phyloP scores from a whole-genome alignment of 2,329 filamentous ascomycete genomes.

The Beauveria medogensis region DNA sequence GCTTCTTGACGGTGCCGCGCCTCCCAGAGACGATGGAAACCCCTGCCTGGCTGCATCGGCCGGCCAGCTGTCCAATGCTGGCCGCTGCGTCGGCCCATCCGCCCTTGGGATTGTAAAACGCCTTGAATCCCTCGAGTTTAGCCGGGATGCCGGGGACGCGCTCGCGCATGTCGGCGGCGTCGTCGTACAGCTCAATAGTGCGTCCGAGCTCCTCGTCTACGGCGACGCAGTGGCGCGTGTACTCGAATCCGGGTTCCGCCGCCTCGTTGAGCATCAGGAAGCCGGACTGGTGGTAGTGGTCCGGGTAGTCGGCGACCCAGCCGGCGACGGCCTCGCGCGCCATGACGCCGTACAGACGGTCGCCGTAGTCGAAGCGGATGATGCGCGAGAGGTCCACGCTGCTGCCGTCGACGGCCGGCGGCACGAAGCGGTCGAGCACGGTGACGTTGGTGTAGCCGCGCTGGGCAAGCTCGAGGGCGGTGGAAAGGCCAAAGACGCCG shows the following conservation, averaged over 20 bases:
- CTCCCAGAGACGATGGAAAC: slow-evolving; percentile 25
- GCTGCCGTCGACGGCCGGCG: slow-evolving; percentile 29
- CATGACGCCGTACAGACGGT: slow-evolving; percentile 52
- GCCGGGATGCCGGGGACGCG: slow-evolving; percentile 17
- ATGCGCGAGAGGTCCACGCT: slow-evolving; percentile 35
- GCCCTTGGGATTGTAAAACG: slow-evolving; percentile 21
- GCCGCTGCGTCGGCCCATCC: slow-evolving; percentile 26
- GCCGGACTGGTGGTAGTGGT: slow-evolving; percentile 24
- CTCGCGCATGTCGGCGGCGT: slow-evolving; percentile 16
- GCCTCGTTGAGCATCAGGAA: slow-evolving; percentile 23
- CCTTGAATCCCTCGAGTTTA: slow-evolving; percentile 16
- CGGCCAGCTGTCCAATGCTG: slow-evolving; percentile 20
- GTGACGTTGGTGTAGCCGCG: slow-evolving; percentile 26
- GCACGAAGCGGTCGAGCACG: slow-evolving; percentile 27
- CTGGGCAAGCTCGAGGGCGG: slow-evolving; percentile 20
- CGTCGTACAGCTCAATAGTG: slow-evolving; percentile 17
- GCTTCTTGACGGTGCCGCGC: slow-evolving; percentile 20
- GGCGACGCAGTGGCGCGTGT: slow-evolving; percentile 16
- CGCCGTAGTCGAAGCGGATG: slow-evolving; percentile 52
- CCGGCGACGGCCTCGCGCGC: slow-evolving; percentile 29
- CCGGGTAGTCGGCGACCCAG: slow-evolving; percentile 21
- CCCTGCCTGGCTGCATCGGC: slow-evolving; percentile 20
- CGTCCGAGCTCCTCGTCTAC: slow-evolving; percentile 14
- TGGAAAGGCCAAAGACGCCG: slow-evolving; percentile 24
- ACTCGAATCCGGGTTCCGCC: slow-evolving; percentile 13